Evolutionary conservation across 2,329 filamentous ascomycete species (phyloP), one percentile per base, ranked within the genome.

Genomic region (Neofusicoccum umdonicola): DNA sequence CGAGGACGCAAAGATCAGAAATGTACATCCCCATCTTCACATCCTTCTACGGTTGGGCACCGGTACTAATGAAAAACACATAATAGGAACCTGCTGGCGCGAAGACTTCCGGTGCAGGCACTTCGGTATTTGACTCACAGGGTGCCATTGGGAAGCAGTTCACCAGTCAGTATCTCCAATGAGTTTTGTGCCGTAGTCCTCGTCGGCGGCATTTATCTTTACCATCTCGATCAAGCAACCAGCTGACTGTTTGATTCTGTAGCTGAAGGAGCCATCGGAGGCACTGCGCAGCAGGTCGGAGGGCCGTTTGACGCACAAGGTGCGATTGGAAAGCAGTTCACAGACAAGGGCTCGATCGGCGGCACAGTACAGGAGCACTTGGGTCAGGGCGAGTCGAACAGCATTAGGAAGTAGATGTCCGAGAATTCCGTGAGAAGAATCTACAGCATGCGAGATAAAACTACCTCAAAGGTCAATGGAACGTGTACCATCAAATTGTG

Each of bases 241-340:
- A 34, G 27, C 27, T 51, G 7, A 51, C 47, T n/a, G 1, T 7
- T 35, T 31, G n/a, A 8, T 8, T 15, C 3, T 8, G 9, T 17
- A 62, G 58, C 73, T 8, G 70, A 76, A 12, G 76, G 76, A 3
- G 67, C 71, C 1, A 71, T 79, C n/a, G 77, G 77, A 6, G 71
- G 74, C 4, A 71, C 71, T 1, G 77, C 71, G 6, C 70, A 79
- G 66, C 75, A 74, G 66, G 60, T 79, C 19, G 77, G 77, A 9
- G 77, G 77, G 1, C 76, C 76, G 1, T 72, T 79, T 22, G 70
- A 73, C 35, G 71, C 71, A 35, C 60, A 75, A 27, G 77, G 78
- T 3, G 66, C 68, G 8, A 73, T 79, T 61, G 77, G 77, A 15
- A 74, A 78, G 66, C 72, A 77, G n/a, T 78, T 78, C 68, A 77